Percentiles rank a stretch among this genome's conserved stretches.
phyloP scores from a whole-genome alignment of 495 filamentous ascomycete species.

The Neurospora sp. region DNA sequence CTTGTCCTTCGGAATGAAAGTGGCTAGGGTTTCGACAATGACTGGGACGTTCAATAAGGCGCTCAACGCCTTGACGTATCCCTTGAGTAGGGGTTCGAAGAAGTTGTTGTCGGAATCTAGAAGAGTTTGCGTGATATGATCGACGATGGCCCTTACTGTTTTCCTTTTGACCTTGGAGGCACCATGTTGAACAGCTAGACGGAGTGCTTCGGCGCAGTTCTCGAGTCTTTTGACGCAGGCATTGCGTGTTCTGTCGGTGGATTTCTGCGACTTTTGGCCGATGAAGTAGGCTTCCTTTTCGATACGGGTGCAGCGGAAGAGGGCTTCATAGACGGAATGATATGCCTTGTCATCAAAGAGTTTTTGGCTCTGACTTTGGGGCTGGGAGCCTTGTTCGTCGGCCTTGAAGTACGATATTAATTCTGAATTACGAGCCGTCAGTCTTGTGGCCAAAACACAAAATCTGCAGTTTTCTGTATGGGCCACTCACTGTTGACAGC shows the following conservation, averaged over 20 bases:
- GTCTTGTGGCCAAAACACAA: slow-evolving; percentile 28
- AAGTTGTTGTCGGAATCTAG: slow-evolving; percentile 51
- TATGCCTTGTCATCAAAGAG: slow-evolving; percentile 59
- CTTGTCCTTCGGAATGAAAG: slow-evolving; percentile 9
- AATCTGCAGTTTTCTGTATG: slow-evolving; percentile 38
- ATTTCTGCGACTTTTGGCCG: slow-evolving; percentile 38
- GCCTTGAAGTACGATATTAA: slow-evolving; percentile 17
- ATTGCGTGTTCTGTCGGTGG: slow-evolving; percentile 19
- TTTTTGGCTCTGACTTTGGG: slow-evolving; percentile 6
- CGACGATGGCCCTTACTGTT: slow-evolving; percentile 64
- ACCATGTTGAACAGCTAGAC: slow-evolving; percentile 58
- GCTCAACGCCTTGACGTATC: slow-evolving; percentile 68
- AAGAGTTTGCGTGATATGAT: slow-evolving; percentile 72
- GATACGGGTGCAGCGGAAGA: slow-evolving; percentile 57
- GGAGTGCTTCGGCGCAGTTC: slow-evolving; percentile 60
- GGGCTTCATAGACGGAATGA: slow-evolving; percentile 68
- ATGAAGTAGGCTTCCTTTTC: slow-evolving; percentile 56
- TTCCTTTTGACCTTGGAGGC: slow-evolving; percentile 59
- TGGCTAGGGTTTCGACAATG: slow-evolving; percentile 65
- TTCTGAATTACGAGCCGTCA: slow-evolving; percentile 43
- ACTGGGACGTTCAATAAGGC: slow-evolving; percentile 59
- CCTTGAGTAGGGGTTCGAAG: slow-evolving; percentile 59
- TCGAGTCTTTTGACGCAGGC: slow-evolving; percentile 50
- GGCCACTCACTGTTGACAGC: slow-evolving; percentile 26
- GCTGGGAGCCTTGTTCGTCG: slow-evolving; percentile 7